Evolutionary conservation across 2,329 filamentous ascomycete species (phyloP).

Genomic region (Sclerotinia nivalis): DNA sequence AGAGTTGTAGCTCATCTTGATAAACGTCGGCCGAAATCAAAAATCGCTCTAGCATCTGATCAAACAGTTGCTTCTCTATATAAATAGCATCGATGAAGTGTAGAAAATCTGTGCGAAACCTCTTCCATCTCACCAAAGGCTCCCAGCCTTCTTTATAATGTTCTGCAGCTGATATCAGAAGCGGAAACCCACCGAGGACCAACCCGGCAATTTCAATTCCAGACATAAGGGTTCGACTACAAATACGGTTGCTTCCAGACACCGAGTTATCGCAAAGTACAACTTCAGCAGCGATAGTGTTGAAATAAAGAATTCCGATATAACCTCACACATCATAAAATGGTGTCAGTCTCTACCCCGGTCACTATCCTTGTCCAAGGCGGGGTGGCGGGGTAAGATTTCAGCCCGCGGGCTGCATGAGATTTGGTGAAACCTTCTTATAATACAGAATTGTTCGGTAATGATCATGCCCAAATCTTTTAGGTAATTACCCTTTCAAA

Average conservation of each 20-base stretch:
- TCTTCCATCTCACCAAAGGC: conserved; percentile 33
- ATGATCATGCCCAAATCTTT: no score
- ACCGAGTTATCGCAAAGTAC: not conserved
- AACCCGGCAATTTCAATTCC: conserved; percentile 31
- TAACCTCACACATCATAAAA: no score
- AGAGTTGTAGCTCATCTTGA: conserved; percentile 29
- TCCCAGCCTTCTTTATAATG: conserved; percentile 36
- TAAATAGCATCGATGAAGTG: conserved; percentile 33
- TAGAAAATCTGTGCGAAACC: conserved; percentile 32
- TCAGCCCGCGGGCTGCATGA: not conserved
- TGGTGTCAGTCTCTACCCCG: not conserved
- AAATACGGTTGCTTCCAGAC: no score
- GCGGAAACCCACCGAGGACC: conserved; percentile 33
- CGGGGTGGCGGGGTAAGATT: not conserved
- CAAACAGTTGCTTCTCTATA: conserved; percentile 33
- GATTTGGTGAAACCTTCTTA: not conserved
- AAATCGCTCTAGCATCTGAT: conserved; percentile 30
- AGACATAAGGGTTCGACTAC: not conserved
- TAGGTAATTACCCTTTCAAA: not conserved
- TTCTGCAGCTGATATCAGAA: conserved; percentile 33
- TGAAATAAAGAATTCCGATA: no score
- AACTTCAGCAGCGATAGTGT: not conserved
- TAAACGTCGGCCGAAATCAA: conserved; percentile 31
- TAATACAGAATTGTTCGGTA: no score
- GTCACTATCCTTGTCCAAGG: not conserved